These are phyloP conservation scores for Quercus lobata DNA, from an alignment of 331 rosid genomes.

Conservation along the genomic window DNA sequence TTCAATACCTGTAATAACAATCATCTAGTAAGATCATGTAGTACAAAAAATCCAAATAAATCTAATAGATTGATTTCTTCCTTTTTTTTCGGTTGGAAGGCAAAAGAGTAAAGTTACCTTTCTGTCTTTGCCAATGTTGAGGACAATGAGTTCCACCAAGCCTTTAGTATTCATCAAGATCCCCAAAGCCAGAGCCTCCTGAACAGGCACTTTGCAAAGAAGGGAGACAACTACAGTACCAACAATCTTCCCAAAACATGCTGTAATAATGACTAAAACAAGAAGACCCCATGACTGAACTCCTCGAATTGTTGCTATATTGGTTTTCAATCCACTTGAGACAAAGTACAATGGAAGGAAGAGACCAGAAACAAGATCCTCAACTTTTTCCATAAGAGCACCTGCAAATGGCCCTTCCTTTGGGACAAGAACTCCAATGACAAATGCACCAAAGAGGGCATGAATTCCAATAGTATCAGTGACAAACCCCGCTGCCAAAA, in stretches of 20 bases:
- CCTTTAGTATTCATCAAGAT: slow-evolving; percentile 78
- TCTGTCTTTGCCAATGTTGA: slow-evolving; percentile 72
- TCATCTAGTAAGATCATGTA: background rate
- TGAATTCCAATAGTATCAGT: slow-evolving; percentile 64
- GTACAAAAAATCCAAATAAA: background rate
- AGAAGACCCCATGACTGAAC: slow-evolving; percentile 66
- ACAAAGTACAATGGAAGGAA: slow-evolving; percentile 66
- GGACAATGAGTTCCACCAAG: slow-evolving; percentile 65
- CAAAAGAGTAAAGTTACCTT: slow-evolving; percentile 26
- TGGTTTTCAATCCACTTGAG: slow-evolving; percentile 69
- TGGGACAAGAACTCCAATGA: slow-evolving; percentile 57
- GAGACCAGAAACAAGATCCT: slow-evolving; percentile 61
- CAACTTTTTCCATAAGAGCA: slow-evolving; percentile 61
- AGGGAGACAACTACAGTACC: slow-evolving; percentile 57
- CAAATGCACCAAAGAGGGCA: slow-evolving; percentile 69
- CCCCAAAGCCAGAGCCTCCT: slow-evolving; percentile 55
- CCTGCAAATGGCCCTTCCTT: slow-evolving; percentile 56
- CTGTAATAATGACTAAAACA: slow-evolving; percentile 46
- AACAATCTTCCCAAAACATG: slow-evolving; percentile 56
- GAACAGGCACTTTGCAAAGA: slow-evolving; percentile 35
- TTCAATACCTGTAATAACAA: slow-evolving; percentile 50
- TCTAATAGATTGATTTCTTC: background rate
- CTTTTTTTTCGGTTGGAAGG: background rate
- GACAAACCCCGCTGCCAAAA: slow-evolving; percentile 55
- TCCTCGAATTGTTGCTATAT: slow-evolving; percentile 50